Evolutionary conservation across 768 basidiomycete species (phyloP).

Genomic region (Tephrocybe sp.): DNA sequence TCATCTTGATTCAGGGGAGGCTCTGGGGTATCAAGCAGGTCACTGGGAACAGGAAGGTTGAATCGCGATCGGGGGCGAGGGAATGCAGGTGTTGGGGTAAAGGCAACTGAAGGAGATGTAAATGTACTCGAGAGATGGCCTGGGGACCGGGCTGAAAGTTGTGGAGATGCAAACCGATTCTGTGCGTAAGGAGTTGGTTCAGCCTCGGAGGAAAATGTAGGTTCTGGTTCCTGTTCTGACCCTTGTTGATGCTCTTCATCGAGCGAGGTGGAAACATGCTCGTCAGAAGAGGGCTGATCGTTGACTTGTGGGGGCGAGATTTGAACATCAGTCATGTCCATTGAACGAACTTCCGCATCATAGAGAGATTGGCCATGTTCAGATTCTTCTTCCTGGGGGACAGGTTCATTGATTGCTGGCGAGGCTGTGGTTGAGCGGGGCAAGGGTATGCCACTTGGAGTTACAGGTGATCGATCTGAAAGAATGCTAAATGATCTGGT

Average conservation of each 20-base stretch:
- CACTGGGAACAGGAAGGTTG: conserved; percentile 42
- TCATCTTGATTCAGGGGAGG: conserved; percentile 20
- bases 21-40: conserved; percentile 35
- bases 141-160: conserved; percentile 31
- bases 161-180: conserved; percentile 23
- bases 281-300: conserved; percentile 4
- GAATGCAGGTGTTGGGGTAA: conserved; percentile 70
- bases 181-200: conserved; percentile 35
- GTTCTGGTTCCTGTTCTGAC: conserved; percentile 38
- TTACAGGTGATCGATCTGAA: conserved; percentile 43
- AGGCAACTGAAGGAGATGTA: conserved; percentile 58
- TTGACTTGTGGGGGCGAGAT: conserved; percentile 37
- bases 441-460: conserved; percentile 46
- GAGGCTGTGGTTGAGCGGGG: conserved; percentile 51
- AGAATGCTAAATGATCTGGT: conserved; percentile 40
- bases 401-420: conserved; percentile 35
- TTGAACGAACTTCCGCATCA: conserved; percentile 35
- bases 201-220: conserved; percentile 74
- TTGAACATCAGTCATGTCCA: conserved; percentile 55
- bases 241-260: conserved; percentile 16
- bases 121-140: conserved; percentile 36
- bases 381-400: conserved; percentile 15
- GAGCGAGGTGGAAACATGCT: conserved; percentile 14
- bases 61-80: conserved; percentile 64
- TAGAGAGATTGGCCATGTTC: conserved; percentile 27